Base-by-base conservation (phyloP, 768 basidiomycete species). In the Naematelia encephala region DNA sequence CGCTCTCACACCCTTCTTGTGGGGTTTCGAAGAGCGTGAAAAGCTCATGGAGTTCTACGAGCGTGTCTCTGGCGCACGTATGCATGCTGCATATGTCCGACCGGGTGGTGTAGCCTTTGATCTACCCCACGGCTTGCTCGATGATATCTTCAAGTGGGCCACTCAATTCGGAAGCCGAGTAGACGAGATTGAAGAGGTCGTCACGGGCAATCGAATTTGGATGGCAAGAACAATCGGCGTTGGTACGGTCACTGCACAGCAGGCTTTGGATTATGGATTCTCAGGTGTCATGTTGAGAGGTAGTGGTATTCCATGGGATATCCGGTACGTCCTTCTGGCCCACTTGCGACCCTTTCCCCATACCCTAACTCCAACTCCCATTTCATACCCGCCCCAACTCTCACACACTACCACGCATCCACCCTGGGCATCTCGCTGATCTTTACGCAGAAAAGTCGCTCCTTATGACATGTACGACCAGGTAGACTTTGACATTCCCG, bases 1-100 rank as follows among this genome's bases (percentile, higher is more conserved):
- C 76, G 94, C 91, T 59, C 84, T 99, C 10, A 99, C 94, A 1
- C 94, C 94, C 34, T 99, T 97, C 86, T 82, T 99, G 27, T 99
- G 94, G 92, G 94, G 94, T 69, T 98, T 98, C 82, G 94, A 98
- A 79, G 94, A 99, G 79, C 91, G 94, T 56, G 94, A 98, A 81
- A 99, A 99, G 82, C 85, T 98, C 63, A 98, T 98, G 94, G 94
- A 99, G 76, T 99, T 98, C 80, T 99, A 99, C 78, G 94, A 99
- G 80, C 91, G 94, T 57, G 94, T 98, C 42, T 97, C 93, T 8
- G 94, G 94, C 64, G 94, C 94, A 3, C 92, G 94, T 56, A 83
- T 99, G 70, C 94, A 99, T 72, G 86, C 91, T 4, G 94, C 94
- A n/a, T 99, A 97, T 76, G 88, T 97, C 49, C 88, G 94, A 61